Evolutionary conservation across 768 basidiomycete genomes (phyloP), one percentile per base, ranked within the genome.

Genomic region (Lentinula aciculospora): DNA sequence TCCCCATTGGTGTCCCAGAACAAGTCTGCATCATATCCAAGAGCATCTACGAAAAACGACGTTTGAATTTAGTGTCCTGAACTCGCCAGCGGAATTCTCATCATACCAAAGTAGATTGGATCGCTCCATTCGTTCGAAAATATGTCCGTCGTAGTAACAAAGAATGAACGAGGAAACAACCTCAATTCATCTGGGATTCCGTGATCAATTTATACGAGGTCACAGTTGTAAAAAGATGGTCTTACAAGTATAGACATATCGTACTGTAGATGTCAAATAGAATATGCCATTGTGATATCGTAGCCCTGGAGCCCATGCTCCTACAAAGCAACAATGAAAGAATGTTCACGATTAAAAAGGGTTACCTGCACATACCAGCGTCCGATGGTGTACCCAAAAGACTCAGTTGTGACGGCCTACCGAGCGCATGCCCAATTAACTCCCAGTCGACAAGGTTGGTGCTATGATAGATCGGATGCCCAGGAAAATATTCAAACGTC

Each of bases 381-480:
- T 73, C 74, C 12, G 67, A 68, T n/a, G 74, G 70, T 15, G 74
- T 74, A 19, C 72, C 72, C 31, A 69, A 67, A 31, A 76, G 59
- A 53, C 58, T 64, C 59, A 74, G 56, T 56, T 76, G 74, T 7
- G 72, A 72, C 25, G 69, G 67, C 27, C 71, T 53, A 53, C 69
- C 74, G 58, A 74, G 60, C 3, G 66, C 73, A 60, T 76, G 74
- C 3, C 74, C 72, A 58, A 76, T 70, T 15, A 75, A 65, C 15
- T 62, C 64, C 74, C 74, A 76, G 37, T 61, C 57, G 17, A 68
- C 66, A 40, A 76, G 62, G 48, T 75, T 64, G 59, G 62, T 74
- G 63, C 72, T 74, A 51, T 75, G 72, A 60, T 76, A 75, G n/a
- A 76, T 74, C 1, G 75, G 72, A 53, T 73, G 69, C 4, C 73